Conservation (phyloP, 129 eudicot species). For the Chrysanthemum makinoi region DNA sequence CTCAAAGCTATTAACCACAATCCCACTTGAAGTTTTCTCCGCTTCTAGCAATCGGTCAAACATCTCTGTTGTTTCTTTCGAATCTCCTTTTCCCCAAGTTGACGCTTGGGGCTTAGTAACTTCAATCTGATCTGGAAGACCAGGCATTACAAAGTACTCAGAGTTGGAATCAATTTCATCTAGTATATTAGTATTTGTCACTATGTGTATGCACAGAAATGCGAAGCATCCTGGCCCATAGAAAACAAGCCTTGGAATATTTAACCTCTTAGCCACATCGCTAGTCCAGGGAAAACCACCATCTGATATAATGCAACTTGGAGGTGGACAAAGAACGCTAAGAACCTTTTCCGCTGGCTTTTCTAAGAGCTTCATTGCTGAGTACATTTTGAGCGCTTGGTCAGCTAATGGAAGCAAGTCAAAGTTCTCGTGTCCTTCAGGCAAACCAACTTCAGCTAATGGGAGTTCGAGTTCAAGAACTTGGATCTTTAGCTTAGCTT, state of each 20-base stretch:
- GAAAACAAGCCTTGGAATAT: slow-evolving; percentile 61
- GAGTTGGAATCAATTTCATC: slow-evolving; percentile 30
- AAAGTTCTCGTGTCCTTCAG: slow-evolving; percentile 45
- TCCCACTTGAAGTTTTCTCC: slow-evolving; percentile 35
- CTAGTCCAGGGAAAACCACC: slow-evolving; percentile 48
- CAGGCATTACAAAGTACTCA: slow-evolving; percentile 51
- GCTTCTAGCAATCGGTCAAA: slow-evolving; percentile 28
- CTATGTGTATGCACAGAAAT: slow-evolving; percentile 36
- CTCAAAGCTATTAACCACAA: slow-evolving; percentile 57
- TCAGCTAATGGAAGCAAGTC: slow-evolving; percentile 37
- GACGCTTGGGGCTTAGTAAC: slow-evolving; percentile 39
- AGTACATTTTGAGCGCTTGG: slow-evolving; percentile 13
- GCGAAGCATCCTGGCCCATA: slow-evolving; percentile 61
- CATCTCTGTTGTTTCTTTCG: slow-evolving; percentile 18
- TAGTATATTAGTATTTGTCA: slow-evolving; percentile 18
- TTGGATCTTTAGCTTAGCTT: slow-evolving; percentile 36
- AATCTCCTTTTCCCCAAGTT: slow-evolving; percentile 17
- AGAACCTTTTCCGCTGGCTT: slow-evolving; percentile 36
- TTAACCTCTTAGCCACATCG: slow-evolving; percentile 35
- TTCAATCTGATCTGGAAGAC: slow-evolving; percentile 50
- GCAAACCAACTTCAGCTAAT: slow-evolving; percentile 42
- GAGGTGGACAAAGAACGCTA: slow-evolving; percentile 24
- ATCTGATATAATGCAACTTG: slow-evolving; percentile 52
- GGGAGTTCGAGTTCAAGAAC: slow-evolving; percentile 41
- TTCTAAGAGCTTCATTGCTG: slow-evolving; percentile 34